These are phyloP conservation scores for Fusarium sp. DNA, from an alignment of 2,329 filamentous ascomycete species.

Conservation along the genomic window DNA sequence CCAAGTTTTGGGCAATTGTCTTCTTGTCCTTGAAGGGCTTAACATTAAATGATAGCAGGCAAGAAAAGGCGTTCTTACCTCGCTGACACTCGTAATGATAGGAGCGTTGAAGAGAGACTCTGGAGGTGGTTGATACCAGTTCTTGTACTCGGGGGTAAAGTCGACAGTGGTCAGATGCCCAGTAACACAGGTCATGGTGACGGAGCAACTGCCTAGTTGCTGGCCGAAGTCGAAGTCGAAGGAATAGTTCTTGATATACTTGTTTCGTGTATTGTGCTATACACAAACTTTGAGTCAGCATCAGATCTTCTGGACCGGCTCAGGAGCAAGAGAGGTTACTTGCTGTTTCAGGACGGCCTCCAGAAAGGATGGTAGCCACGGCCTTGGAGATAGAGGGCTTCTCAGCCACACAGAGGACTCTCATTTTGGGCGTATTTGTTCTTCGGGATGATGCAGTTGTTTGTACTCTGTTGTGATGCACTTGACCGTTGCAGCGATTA, in stretches of 20 bases:
- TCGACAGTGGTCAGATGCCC: constrained; percentile 87
- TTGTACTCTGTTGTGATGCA: not conserved
- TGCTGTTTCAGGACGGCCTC: constrained; percentile 76
- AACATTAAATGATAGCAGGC: constrained; percentile 2
- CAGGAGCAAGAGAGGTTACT: constrained; percentile 44
- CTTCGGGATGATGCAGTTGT: not conserved
- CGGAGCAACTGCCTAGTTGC: constrained; percentile 81
- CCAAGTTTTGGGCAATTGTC: constrained; percentile 84
- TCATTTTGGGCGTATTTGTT: constrained; percentile 50
- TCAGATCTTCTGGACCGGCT: not conserved
- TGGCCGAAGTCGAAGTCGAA: constrained; percentile 89
- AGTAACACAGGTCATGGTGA: constrained; percentile 92
- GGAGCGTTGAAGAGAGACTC: constrained; percentile 82
- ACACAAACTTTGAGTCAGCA: constrained; percentile 30
- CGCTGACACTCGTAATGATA: constrained; percentile 72
- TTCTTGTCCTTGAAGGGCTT: constrained; percentile 71
- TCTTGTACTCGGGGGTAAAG: constrained; percentile 76
- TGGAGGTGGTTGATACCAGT: constrained; percentile 84
- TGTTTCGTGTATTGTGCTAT: constrained; percentile 73
- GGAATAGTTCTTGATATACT: constrained; percentile 92
- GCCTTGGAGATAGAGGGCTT: constrained; percentile 96
- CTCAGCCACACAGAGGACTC: constrained; percentile 64
- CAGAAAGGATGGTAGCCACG: constrained; percentile 87
- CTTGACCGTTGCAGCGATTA: constrained; percentile 8
- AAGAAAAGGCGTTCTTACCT: constrained; percentile 58